These are phyloP conservation scores for Saposhnikovia divaricata DNA, from an alignment of 129 eudicot genomes.

Conservation along the genomic window DNA sequence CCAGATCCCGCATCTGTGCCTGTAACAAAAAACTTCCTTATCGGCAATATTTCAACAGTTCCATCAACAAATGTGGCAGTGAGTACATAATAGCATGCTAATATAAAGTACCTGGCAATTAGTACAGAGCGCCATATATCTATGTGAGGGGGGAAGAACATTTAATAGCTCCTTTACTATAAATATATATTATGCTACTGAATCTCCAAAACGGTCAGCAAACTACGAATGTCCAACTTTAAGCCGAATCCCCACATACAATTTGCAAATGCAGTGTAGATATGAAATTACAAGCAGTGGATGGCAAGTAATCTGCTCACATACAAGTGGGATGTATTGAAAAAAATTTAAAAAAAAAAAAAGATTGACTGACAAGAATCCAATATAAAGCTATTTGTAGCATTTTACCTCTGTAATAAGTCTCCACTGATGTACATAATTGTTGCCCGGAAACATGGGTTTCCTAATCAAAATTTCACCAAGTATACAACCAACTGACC, in stretches of 20 bases:
- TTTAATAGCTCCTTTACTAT: not conserved
- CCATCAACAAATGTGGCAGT: not conserved
- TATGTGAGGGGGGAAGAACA: not conserved
- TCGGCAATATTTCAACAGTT: slow-evolving; percentile 15
- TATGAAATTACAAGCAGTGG: too few relatives aligned
- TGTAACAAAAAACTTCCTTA: slow-evolving; percentile 21
- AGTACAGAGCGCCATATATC: too few relatives aligned
- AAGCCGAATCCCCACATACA: not conserved
- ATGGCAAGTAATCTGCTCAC: too few relatives aligned
- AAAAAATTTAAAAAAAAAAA: too few relatives aligned
- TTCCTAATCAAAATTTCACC: slow-evolving; percentile 81
- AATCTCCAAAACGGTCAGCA: not conserved
- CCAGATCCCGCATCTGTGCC: slow-evolving; percentile 99
- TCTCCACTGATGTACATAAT: slow-evolving; percentile 83
- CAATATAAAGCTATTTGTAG: not conserved
- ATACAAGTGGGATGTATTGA: too few relatives aligned
- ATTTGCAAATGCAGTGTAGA: slow-evolving; percentile 9
- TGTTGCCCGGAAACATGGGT: slow-evolving; percentile 82
- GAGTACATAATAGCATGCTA: not conserved
- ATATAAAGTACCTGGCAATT: not conserved
- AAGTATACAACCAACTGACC: slow-evolving; percentile 95
- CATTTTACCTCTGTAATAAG: slow-evolving; percentile 74
- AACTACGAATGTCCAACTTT: not conserved
- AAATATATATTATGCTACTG: not conserved
- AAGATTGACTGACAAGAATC: too few relatives aligned